Base-by-base conservation (phyloP, 345 rosid genomes). In the Psidium guajava region DNA sequence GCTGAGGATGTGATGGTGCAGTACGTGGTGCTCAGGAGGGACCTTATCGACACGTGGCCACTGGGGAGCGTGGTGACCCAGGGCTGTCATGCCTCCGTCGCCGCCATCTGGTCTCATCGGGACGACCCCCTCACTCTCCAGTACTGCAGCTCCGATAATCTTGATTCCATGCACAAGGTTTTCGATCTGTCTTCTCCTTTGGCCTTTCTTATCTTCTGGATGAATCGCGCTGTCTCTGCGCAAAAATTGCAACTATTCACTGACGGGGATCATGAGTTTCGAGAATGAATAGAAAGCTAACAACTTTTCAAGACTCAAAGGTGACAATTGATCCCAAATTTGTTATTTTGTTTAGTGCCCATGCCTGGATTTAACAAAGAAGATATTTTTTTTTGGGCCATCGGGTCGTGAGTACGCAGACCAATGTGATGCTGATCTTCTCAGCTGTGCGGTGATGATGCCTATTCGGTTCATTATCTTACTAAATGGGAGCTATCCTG, bases 1-100 rank as follows among this genome's bases (percentile, higher is more conserved):
- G 83, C 44, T 80, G 85, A 85, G 21, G 95, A 92, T 69, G 94
- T 97, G 44, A 77, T 93, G 83, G 93, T 96, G 18, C 98, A 97
- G 88, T 96, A 95, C 82, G 95, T 96, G 85, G 98, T 96, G 86
- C 93, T 95, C 42, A 90, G 98, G 86, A 59, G 98, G 85, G 99
- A 97, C 87, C 90, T 97, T n/a, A 93, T 97, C 51, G 98, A 96
- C 85, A 88, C 92, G 59, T 96, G 99, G 99, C 98, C 98, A 53
- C 89, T 91, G 85, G 99, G 98, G 59, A 97, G 98, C 92, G 92
- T 97, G 77, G 95, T 97, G 8, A 94, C 99, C 1, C 99, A 97
- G 87, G 99, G 98, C 12, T 97, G 98, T 85, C 99, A 97, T 86
- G 98, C 99, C 83, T 92, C 99, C 16, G 96, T 96, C 21, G 85